Evolutionary conservation across 257 asterid genomes (phyloP).

Genomic region (Solanum chiquidenum): DNA sequence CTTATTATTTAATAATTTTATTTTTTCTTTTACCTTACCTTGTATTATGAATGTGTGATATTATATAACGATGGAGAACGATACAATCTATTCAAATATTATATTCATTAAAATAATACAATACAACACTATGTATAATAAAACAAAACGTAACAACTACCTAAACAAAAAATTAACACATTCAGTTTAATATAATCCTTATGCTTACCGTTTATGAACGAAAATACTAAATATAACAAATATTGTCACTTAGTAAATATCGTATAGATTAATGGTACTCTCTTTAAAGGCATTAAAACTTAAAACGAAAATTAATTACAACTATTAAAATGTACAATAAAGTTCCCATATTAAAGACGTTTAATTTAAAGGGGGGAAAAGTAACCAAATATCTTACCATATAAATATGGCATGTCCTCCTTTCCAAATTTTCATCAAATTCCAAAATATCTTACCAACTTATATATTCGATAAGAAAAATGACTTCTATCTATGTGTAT

Average conservation of each 20-base stretch:
- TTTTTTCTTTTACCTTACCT: too few relatives aligned
- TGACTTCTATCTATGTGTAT: not conserved
- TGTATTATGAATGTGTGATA: not conserved
- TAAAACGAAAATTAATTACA: not conserved
- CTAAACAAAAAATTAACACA: not conserved
- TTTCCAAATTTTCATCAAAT: not conserved
- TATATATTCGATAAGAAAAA: too few relatives aligned
- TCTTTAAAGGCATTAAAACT: not conserved
- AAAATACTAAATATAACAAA: not conserved
- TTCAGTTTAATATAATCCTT: not conserved
- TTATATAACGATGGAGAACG: too few relatives aligned
- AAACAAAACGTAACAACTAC: too few relatives aligned
- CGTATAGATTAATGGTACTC: not conserved
- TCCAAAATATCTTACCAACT: not conserved
- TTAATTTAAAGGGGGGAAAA: not conserved
- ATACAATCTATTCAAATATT: too few relatives aligned
- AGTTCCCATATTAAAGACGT: not conserved
- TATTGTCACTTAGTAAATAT: not conserved
- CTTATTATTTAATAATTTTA: too few relatives aligned
- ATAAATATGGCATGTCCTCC: not conserved
- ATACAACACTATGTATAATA: rapidly evolving
- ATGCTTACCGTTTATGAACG: not conserved
- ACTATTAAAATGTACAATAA: not conserved
- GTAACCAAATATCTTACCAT: not conserved
- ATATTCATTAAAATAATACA: too few relatives aligned